A percentile compares a stretch with the other conserved stretches of the same genome.
phyloP scores from a whole-genome alignment of 1,284 basidiomycete genomes.

The Fomitopsis palustris region DNA sequence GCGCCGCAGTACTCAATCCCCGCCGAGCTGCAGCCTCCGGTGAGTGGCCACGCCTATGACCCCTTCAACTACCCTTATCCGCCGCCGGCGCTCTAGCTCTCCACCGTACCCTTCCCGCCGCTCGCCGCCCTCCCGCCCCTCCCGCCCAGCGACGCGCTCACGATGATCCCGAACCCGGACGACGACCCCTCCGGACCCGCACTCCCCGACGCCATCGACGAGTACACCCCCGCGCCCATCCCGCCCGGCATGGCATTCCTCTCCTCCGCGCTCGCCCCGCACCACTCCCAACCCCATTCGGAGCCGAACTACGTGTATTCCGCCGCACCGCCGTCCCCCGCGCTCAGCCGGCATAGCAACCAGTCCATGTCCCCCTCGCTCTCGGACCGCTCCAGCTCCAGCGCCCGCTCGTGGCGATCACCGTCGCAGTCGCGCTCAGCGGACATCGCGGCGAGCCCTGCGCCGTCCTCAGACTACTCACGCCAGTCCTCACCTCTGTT shows the following conservation, averaged over 20 bases:
- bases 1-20: constrained; percentile 1
- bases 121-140: constrained; percentile 1
- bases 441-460: not conserved
- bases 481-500: constrained; percentile 5
- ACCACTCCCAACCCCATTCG: constrained; percentile 5
- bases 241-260: constrained; percentile 4
- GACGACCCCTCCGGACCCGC: constrained; percentile 1
- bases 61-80: constrained; percentile 6
- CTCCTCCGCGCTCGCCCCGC: constrained; percentile 12
- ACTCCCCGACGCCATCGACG: constrained; percentile 4
- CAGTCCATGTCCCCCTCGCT: constrained; percentile 19
- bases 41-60: constrained; percentile 6
- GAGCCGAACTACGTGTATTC: constrained; percentile 13
- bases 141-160: not conserved
- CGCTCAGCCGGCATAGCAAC: not conserved
- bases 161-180: constrained; percentile 5
- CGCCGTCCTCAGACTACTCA: constrained; percentile 12
- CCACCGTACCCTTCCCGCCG: not conserved
- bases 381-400: constrained; percentile 17
- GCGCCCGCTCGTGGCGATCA: constrained; percentile 6
- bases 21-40: constrained; percentile 6
- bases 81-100: constrained; percentile 3
- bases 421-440: constrained; percentile 3
- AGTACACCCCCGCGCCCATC: constrained; percentile 9
- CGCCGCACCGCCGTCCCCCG: constrained; percentile 6